phyloP scores from a whole-genome alignment of 176 grass and related monocot species.

The Ensete ventricosum region DNA sequence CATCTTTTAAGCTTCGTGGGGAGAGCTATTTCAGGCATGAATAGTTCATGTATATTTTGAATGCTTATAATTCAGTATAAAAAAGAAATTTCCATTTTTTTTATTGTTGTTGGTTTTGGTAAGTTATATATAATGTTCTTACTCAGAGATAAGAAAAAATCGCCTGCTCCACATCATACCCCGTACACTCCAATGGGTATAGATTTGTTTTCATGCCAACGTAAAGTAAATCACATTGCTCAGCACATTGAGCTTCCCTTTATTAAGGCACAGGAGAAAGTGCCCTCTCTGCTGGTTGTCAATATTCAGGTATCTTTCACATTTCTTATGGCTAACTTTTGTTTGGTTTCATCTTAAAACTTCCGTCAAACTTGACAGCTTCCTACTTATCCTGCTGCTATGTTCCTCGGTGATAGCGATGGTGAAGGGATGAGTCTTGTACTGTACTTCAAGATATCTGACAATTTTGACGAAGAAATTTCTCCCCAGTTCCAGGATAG shows the following conservation, averaged over 20 bases:
- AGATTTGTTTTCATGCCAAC: constrained; percentile 68
- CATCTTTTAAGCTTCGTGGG: constrained; percentile 63
- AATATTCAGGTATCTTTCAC: constrained; percentile 73
- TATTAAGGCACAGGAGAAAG: constrained; percentile 46
- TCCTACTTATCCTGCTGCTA: constrained; percentile 90
- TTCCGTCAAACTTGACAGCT: constrained; percentile 32
- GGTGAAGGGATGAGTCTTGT: constrained; percentile 76
- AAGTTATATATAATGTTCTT: neutral
- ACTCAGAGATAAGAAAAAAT: constrained; percentile 85
- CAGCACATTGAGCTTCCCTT: constrained; percentile 83
- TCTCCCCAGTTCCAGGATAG: constrained; percentile 68
- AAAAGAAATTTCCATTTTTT: no score
- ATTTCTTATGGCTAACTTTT: neutral
- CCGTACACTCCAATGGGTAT: constrained; percentile 78
- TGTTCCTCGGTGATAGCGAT: constrained; percentile 87
- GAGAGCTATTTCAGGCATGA: constrained; percentile 75
- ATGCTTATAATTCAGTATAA: no score
- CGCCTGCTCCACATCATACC: constrained; percentile 43
- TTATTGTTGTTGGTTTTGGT: no score
- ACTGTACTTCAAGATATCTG: constrained; percentile 78
- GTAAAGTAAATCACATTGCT: constrained; percentile 81
- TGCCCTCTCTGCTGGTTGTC: constrained; percentile 73
- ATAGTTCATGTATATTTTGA: no score
- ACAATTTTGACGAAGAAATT: constrained; percentile 81
- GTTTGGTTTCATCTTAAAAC: neutral